Percentiles rank a stretch among this genome's conserved stretches.
Conservation (phyloP, 2,329 filamentous ascomycete species). For the Tolypocladium inflatum region DNA sequence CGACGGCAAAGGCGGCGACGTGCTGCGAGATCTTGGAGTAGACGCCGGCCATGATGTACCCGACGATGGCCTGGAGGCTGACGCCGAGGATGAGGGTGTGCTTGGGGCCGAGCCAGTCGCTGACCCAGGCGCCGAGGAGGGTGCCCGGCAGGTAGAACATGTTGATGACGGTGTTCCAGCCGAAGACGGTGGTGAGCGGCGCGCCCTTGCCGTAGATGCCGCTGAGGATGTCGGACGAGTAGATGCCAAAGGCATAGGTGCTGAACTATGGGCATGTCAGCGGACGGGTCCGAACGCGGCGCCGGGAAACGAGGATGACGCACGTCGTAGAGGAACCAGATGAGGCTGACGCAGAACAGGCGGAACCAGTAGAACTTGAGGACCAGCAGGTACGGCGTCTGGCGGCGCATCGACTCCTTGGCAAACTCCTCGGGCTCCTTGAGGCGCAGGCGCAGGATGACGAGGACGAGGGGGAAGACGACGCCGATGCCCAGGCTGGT, state of each 20-base stretch:
- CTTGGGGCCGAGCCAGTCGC: constrained; percentile 71
- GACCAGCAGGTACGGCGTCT: constrained; percentile 46
- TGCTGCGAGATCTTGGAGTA: constrained; percentile 59
- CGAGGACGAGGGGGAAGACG: constrained; percentile 64
- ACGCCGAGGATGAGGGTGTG: constrained; percentile 66
- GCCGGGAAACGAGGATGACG: constrained; percentile 12
- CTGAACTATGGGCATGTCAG: constrained; percentile 46
- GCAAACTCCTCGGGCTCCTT: constrained; percentile 73
- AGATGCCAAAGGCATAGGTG: constrained; percentile 77
- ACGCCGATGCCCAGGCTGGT: constrained; percentile 69
- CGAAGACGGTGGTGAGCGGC: constrained; percentile 68
- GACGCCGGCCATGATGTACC: constrained; percentile 80
- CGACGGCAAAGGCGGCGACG: constrained; percentile 26
- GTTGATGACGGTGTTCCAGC: constrained; percentile 84
- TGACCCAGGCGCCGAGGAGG: constrained; percentile 64
- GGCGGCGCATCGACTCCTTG: constrained; percentile 55
- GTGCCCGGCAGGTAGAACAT: constrained; percentile 83
- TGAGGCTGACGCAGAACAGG: constrained; percentile 57
- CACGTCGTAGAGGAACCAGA: constrained; percentile 80
- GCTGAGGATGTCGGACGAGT: constrained; percentile 64
- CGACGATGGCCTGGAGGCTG: constrained; percentile 62
- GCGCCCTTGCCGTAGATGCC: constrained; percentile 50
- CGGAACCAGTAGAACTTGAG: constrained; percentile 64
- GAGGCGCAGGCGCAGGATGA: constrained; percentile 62
- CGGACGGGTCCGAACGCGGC: not conserved